Base-by-base conservation (phyloP, 2,329 filamentous ascomycete genomes). In the Thermochaetoides dissita region DNA sequence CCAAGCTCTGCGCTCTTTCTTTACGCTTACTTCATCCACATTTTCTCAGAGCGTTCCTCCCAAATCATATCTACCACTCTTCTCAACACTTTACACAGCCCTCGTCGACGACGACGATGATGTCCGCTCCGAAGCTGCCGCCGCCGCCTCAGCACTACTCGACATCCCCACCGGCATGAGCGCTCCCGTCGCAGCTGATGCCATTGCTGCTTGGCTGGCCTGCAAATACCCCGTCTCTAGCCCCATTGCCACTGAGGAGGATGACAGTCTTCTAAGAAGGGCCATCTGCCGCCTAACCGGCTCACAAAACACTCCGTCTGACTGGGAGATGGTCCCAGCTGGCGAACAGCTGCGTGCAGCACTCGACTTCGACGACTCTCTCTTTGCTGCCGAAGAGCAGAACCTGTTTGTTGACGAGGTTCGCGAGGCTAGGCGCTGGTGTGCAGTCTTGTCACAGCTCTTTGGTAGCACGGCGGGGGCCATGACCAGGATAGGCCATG, bases 51-150 rank as follows among this genome's bases (percentile, higher is more conserved):
- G 17, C 17, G 17, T 24, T 24, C 17, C 17, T 24, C 17, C 17
- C 17, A 24, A 24, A 24, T 24, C 17, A 3, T 62, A 75, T 31
- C 59, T 85, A 1, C 64, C 73, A 1, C 64, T 74, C 30, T 71
- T 82, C 40, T 58, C 86, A 6, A 67, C 79, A 3, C 63, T 89
- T 1, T 88, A 91, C 59, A 79, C 86, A 55, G 68, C 78, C 37
- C 69, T 94, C 5, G 83, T 84, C 55, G 91, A 96, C 56, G 89
- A 96, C 56, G 89, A 96, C 55, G 85, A 94, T 52, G 87, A 95
- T 44, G 74, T 95, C 48, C 76, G 89, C 36, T 72, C 80, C 31
- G 58, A 73, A 1, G 81, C 79, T 7, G 73, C 79, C 2, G 46
- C 52, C 0, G 68, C 73, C 1, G 65, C 70, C 0, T 56, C 61